These are phyloP conservation scores for Plantago rigida DNA, from an alignment of 305 asterid genomes.

Conservation along the genomic window DNA sequence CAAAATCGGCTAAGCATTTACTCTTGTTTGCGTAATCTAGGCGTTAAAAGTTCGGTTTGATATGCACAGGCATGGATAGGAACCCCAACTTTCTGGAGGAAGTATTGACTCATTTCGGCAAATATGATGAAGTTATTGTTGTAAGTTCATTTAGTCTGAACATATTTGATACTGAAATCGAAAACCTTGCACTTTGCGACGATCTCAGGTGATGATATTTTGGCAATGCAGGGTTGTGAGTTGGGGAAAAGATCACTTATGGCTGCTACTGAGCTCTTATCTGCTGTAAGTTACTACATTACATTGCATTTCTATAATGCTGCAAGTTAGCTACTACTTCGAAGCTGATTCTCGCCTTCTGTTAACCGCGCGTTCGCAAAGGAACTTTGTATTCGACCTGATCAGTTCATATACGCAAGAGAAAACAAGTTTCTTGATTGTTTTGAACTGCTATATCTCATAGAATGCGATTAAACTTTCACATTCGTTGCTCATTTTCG, in stretches of 20 bases:
- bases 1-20: not conserved
- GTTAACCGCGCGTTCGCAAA: too few relatives aligned
- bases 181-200: too few relatives aligned
- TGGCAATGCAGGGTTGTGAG: conserved; percentile 53
- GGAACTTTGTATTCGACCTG: too few relatives aligned
- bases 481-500: not conserved
- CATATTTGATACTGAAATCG: too few relatives aligned
- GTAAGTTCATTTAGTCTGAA: conserved; percentile 34
- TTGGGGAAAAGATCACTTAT: conserved; percentile 54
- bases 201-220: not conserved
- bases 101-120: conserved; percentile 36
- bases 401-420: too few relatives aligned
- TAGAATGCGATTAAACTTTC: not conserved
- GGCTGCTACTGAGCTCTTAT: conserved; percentile 59
- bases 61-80: conserved; percentile 41
- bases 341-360: too few relatives aligned
- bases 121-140: conserved; percentile 59
- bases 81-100: conserved; percentile 47
- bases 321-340: too few relatives aligned
- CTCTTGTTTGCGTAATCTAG: not conserved
- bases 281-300: conserved; percentile 37
- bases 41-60: too few relatives aligned
- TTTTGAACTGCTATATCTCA: too few relatives aligned
- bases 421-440: too few relatives aligned
- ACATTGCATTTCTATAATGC: too few relatives aligned